Evolutionary conservation across 2,329 filamentous ascomycete species (phyloP).

Genomic region (Sordariomycetes sp.): DNA sequence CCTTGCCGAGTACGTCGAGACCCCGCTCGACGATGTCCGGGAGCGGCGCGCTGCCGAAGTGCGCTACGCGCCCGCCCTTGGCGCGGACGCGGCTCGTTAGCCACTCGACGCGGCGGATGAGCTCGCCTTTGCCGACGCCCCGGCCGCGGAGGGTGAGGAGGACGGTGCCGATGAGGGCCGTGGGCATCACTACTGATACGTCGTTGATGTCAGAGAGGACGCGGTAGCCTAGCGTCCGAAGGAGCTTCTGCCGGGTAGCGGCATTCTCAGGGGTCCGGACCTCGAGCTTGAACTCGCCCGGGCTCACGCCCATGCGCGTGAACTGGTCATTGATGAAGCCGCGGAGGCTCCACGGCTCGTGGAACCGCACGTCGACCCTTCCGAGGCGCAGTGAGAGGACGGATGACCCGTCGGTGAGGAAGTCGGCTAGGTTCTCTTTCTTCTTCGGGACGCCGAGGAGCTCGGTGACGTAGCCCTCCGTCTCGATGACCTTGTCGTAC

Average conservation of each 20-base stretch:
- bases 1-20: slow-evolving; percentile 79
- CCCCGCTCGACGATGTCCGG: slow-evolving; percentile 77
- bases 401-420: slow-evolving; percentile 72
- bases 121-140: slow-evolving; percentile 76
- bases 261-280: slow-evolving; percentile 24
- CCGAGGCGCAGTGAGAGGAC: slow-evolving; percentile 81
- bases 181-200: slow-evolving; percentile 96
- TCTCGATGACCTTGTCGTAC: slow-evolving; percentile 98
- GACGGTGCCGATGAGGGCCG: slow-evolving; percentile 87
- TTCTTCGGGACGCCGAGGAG: slow-evolving; percentile 88
- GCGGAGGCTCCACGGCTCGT: slow-evolving; percentile 86
- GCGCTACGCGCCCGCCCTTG: slow-evolving; percentile 84
- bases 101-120: slow-evolving; percentile 84
- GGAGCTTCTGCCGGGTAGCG: slow-evolving; percentile 52
- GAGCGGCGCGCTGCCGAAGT: slow-evolving; percentile 73
- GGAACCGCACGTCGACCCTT: slow-evolving; percentile 87
- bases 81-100: slow-evolving; percentile 66
- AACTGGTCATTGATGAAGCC: slow-evolving; percentile 71
- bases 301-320: slow-evolving; percentile 24
- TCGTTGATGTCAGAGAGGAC: slow-evolving; percentile 90
- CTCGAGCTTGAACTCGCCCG: slow-evolving; percentile 25
- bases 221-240: slow-evolving; percentile 82
- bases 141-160: slow-evolving; percentile 81
- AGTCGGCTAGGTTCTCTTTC: slow-evolving; percentile 84
- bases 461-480: slow-evolving; percentile 91